Evolutionary conservation across 495 filamentous ascomycete genomes (phyloP), one percentile per base, ranked within the genome.

Genomic region (Podospora tetraspora): DNA sequence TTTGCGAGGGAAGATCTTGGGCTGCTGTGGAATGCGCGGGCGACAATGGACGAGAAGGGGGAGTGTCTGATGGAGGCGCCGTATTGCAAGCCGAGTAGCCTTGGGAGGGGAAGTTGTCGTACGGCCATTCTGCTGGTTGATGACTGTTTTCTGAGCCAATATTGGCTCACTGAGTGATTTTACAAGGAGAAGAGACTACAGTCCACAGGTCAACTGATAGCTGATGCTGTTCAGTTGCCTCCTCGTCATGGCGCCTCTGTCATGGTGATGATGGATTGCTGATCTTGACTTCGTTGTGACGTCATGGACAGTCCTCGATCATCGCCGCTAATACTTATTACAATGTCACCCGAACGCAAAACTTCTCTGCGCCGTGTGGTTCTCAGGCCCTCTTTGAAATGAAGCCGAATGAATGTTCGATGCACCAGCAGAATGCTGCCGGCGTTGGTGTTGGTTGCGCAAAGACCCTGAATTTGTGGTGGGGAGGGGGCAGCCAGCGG

Each of bases 1-100:
- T 79, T 8, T 78, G 65, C 1, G n/a, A 43, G 13, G 30, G 19
- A 10, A 21, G 34, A 52, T n/a, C 21, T 61, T n/a, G 27, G 12
- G 22, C 10, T 61, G 12, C 13, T 29, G 7, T 66, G 58, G 32
- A 34, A 66, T 24, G 63, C 23, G 19, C 57, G 63, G 58, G 19
- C n/a, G 59, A 24, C 12, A 19, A 59, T 12, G 63, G 63, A 56
- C 0, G 62, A 23, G 23, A 57, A 4, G 13, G 43, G 10, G 19
- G 37, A 21, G 29, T 25, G 62, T n/a, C 34, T 19, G 11, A 59
- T 19, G 24, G 19, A 2, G 8, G 27, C 9, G 63, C 56, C 16
- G 25, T 24, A 19, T 57, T 34, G 52, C 11, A 21, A 4, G n/a
- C 25, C 19, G 25, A 66, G 52, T 3, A 66, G 25, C 23, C 25